phyloP scores from a whole-genome alignment of 2,329 filamentous ascomycete species.

The Pyrenophora tritici-repentis region DNA sequence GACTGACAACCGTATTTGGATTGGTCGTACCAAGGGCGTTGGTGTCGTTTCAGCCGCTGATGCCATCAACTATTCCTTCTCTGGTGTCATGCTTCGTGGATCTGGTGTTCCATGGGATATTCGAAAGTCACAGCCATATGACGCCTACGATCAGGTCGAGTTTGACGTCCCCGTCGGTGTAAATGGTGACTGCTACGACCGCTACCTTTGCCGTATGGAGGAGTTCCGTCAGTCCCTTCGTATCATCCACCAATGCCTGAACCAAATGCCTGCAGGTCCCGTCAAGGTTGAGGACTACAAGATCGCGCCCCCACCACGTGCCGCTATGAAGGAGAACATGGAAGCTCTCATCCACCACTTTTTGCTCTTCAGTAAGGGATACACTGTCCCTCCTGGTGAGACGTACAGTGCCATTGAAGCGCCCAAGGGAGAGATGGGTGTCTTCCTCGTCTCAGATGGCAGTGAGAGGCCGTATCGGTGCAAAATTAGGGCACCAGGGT shows the following conservation, averaged over 20 bases:
- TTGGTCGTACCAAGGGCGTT: conserved; percentile 85
- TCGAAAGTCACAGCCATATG: conserved; percentile 95
- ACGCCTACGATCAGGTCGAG: conserved; percentile 96
- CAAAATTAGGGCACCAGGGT: conserved; percentile 95
- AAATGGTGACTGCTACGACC: conserved; percentile 98
- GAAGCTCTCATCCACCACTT: conserved; percentile 99
- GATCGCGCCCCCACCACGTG: conserved; percentile 90
- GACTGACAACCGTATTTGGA: conserved; percentile 99
- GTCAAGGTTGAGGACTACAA: conserved; percentile 99
- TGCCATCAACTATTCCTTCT: conserved; percentile 96
- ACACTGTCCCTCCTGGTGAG: conserved; percentile 94
- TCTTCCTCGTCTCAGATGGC: conserved; percentile 93
- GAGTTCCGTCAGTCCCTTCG: conserved; percentile 98
- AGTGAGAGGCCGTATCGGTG: conserved; percentile 96
- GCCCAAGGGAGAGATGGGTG: conserved; percentile 99
- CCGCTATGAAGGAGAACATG: conserved; percentile 99
- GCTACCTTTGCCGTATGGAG: conserved; percentile 98
- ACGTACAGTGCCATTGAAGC: conserved; percentile 98
- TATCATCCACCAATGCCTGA: conserved; percentile 98
- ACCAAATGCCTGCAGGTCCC: conserved; percentile 96
- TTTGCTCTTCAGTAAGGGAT: conserved; percentile 97
- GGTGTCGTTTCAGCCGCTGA: conserved; percentile 91
- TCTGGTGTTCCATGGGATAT: conserved; percentile 96
- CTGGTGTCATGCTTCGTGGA: conserved; percentile 95
- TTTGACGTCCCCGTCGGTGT: conserved; percentile 96